A percentile compares a stretch with the other conserved stretches of the same genome.
Evolutionary conservation across 495 filamentous ascomycete genomes (phyloP).

Genomic region (Aspergillus haitiensis): DNA sequence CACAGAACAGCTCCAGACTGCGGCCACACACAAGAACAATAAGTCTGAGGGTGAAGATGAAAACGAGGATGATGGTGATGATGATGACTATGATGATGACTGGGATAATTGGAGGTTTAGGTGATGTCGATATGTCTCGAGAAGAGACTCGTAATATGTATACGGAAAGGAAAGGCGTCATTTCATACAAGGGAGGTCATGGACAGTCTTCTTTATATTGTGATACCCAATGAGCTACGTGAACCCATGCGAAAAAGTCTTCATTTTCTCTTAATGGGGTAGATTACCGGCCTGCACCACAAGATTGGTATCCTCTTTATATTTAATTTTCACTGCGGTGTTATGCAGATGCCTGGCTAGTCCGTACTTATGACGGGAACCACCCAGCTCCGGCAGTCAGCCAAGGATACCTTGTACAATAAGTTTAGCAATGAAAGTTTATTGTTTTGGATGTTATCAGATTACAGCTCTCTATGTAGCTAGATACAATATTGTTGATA

Average conservation of each 20-base stretch:
- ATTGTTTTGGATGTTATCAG: too few relatives aligned
- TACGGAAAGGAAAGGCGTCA: conserved; percentile 27
- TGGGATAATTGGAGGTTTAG: conserved; percentile 73
- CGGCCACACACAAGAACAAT: conserved; percentile 31
- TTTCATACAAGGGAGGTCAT: conserved; percentile 30
- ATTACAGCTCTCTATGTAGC: too few relatives aligned
- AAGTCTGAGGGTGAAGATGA: conserved; percentile 45
- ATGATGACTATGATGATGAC: conserved; percentile 58
- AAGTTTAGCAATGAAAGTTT: too few relatives aligned
- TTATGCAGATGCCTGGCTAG: too few relatives aligned
- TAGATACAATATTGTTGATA: not conserved
- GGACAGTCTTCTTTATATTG: conserved; percentile 37
- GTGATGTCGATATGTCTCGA: conserved; percentile 27
- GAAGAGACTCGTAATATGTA: conserved; percentile 1
- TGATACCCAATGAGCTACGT: conserved; percentile 44
- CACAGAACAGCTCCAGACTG: conserved; percentile 25
- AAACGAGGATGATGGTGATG: conserved; percentile 59
- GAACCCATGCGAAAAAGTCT: conserved; percentile 22
- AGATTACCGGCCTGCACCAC: conserved; percentile 7
- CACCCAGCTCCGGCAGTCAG: too few relatives aligned
- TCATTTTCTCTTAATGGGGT: conserved; percentile 16
- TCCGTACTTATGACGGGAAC: too few relatives aligned
- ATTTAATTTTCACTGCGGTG: not conserved
- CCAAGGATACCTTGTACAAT: too few relatives aligned
- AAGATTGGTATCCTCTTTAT: not conserved